phyloP scores from a whole-genome alignment of 768 basidiomycete species.

The Boletus pseudopeckii region DNA sequence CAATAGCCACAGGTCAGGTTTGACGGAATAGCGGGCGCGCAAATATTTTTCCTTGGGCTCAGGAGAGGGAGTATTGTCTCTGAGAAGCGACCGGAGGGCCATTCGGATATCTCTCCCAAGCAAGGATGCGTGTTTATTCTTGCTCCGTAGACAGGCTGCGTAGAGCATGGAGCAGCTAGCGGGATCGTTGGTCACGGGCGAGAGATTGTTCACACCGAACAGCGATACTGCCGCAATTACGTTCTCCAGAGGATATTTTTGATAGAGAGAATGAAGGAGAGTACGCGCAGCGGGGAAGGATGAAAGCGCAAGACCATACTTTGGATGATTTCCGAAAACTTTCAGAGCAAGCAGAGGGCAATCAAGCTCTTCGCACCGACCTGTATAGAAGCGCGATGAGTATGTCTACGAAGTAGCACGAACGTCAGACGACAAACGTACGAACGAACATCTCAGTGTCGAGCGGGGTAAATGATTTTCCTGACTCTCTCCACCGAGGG shows the following conservation, averaged over 20 bases:
- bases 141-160: conserved; percentile 50
- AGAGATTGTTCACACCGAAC: conserved; percentile 51
- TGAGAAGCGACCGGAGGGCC: conserved; percentile 36
- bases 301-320: conserved; percentile 51
- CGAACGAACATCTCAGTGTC: conserved; percentile 53
- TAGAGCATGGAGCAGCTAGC: conserved; percentile 55
- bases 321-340: conserved; percentile 59
- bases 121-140: conserved; percentile 35
- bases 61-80: conserved; percentile 11
- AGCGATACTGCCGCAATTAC: conserved; percentile 51
- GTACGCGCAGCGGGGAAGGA: conserved; percentile 50
- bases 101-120: conserved; percentile 44
- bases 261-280: conserved; percentile 55
- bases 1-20: conserved; percentile 37
- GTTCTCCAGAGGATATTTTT: conserved; percentile 44
- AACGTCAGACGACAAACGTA: conserved; percentile 33
- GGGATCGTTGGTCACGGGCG: conserved; percentile 52
- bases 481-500: conserved; percentile 47
- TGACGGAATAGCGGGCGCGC: conserved; percentile 27
- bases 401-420: neutral
- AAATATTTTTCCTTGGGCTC: conserved; percentile 19
- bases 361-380: conserved; percentile 57
- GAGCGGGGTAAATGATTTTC: conserved; percentile 35
- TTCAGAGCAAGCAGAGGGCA: conserved; percentile 55
- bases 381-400: conserved; percentile 31